Conservation (phyloP, 1,284 basidiomycete species). For the Quambalaria eucalypti region DNA sequence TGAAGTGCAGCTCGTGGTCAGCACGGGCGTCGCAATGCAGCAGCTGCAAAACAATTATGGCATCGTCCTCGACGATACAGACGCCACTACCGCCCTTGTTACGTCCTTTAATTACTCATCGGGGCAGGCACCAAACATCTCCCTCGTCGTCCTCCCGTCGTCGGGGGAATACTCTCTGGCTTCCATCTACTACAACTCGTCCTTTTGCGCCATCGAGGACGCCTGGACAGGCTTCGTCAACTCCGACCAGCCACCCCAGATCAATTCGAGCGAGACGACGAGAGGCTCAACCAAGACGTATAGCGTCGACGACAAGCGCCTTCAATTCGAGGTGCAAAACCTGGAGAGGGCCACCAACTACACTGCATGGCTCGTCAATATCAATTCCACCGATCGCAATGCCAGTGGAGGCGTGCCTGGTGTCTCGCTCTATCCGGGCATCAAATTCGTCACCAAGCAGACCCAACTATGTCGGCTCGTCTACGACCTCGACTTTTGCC, state of each 20-base stretch:
- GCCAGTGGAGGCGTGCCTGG: no score
- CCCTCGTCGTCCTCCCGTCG: slow-evolving; percentile 36
- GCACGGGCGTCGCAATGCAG: not conserved
- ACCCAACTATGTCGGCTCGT: slow-evolving; percentile 45
- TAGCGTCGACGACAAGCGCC: not conserved
- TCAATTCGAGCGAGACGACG: slow-evolving; percentile 31
- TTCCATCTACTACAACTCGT: slow-evolving; percentile 34
- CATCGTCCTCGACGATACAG: slow-evolving; percentile 27
- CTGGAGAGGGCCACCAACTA: slow-evolving; percentile 44
- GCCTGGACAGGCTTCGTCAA: slow-evolving; percentile 14
- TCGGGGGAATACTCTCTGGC: slow-evolving; percentile 19
- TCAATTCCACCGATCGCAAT: slow-evolving; percentile 8
- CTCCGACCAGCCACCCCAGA: slow-evolving; percentile 6
- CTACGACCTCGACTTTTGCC: slow-evolving; percentile 47
- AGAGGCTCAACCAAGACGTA: slow-evolving; percentile 22
- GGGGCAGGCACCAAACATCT: slow-evolving; percentile 23
- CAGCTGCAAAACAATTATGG: not conserved
- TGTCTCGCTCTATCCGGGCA: slow-evolving; percentile 22
- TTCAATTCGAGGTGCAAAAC: slow-evolving; percentile 27
- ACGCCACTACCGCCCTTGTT: slow-evolving; percentile 37
- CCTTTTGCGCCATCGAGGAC: slow-evolving; percentile 41
- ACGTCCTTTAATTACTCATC: slow-evolving; percentile 39
- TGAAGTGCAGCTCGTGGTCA: not conserved
- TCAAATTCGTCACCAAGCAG: slow-evolving; percentile 45
- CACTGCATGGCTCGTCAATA: slow-evolving; percentile 46